These are phyloP conservation scores for Phytopythium vexans DNA, from an alignment of 352 stramenopile genomes.

Conservation along the genomic window DNA sequence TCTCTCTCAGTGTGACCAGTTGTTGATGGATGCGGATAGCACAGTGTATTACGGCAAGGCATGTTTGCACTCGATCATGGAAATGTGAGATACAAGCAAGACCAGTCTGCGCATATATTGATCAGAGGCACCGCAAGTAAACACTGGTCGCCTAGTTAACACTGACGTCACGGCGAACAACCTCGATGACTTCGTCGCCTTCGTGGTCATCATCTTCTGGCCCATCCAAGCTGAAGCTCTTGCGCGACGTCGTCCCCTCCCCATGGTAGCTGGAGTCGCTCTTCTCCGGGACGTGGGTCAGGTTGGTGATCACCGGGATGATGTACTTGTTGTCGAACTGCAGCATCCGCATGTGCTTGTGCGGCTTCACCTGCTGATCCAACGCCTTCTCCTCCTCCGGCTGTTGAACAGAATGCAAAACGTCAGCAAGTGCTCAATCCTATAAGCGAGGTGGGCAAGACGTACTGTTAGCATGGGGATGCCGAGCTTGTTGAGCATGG, in stretches of 20 bases:
- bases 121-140: too few relatives aligned
- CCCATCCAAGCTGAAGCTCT: conserved; percentile 46
- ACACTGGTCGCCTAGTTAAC: conserved; percentile 26
- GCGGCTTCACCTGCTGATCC: conserved; percentile 73
- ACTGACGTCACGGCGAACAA: conserved; percentile 61
- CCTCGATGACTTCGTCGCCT: conserved; percentile 72
- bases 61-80: too few relatives aligned
- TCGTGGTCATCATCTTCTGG: conserved; percentile 28
- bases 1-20: too few relatives aligned
- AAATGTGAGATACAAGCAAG: too few relatives aligned
- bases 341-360: conserved; percentile 78
- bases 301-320: conserved; percentile 73
- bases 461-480: conserved; percentile 83
- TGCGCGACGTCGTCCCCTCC: conserved; percentile 18
- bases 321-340: conserved; percentile 88
- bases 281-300: conserved; percentile 51
- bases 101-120: too few relatives aligned
- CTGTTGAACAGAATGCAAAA: conserved; percentile 16
- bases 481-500: conserved; percentile 80
- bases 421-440: not conserved
- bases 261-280: conserved; percentile 31
- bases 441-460: conserved; percentile 1
- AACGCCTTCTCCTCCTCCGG: conserved; percentile 66
- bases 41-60: too few relatives aligned
- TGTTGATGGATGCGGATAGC: too few relatives aligned